These are phyloP conservation scores for Colletotrichum salicis DNA, from an alignment of 2,329 filamentous ascomycete genomes.

Conservation along the genomic window DNA sequence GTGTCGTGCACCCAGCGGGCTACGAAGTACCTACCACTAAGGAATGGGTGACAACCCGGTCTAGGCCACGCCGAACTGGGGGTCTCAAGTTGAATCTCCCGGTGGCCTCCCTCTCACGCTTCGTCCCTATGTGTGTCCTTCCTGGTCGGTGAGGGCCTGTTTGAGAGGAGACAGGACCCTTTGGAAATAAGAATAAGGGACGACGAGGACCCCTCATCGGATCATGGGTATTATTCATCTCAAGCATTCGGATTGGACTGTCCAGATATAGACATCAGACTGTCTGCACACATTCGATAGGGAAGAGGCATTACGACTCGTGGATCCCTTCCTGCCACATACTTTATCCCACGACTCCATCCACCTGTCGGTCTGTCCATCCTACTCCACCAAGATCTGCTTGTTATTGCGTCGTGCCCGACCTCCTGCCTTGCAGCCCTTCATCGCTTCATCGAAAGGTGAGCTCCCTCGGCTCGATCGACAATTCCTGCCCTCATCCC, in stretches of 20 bases:
- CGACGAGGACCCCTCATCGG: constrained; percentile 12
- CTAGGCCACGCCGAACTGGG: constrained; percentile 17
- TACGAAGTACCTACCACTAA: no score
- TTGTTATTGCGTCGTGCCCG: neutral
- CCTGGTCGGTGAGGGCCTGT: neutral
- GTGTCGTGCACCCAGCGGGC: neutral
- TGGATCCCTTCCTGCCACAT: neutral
- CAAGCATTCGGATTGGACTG: neutral
- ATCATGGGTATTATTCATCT: constrained; percentile 20
- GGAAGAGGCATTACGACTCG: neutral
- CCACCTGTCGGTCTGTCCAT: neutral
- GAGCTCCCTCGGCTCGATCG: neutral
- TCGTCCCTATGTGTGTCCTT: neutral
- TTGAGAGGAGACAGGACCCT: constrained; percentile 6
- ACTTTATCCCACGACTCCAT: neutral
- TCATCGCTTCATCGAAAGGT: neutral
- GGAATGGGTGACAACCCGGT: neutral
- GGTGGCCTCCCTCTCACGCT: constrained; percentile 20
- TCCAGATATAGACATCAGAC: neutral
- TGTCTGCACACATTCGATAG: no score
- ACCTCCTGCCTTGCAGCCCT: neutral
- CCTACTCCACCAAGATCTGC: neutral
- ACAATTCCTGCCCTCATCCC: neutral
- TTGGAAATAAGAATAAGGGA: constrained; percentile 33
- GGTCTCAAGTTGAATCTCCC: neutral